Percentiles rank a stretch among this genome's conserved stretches.
Conservation (phyloP, 208 protist genomes). For the Porcisia hertigi region DNA sequence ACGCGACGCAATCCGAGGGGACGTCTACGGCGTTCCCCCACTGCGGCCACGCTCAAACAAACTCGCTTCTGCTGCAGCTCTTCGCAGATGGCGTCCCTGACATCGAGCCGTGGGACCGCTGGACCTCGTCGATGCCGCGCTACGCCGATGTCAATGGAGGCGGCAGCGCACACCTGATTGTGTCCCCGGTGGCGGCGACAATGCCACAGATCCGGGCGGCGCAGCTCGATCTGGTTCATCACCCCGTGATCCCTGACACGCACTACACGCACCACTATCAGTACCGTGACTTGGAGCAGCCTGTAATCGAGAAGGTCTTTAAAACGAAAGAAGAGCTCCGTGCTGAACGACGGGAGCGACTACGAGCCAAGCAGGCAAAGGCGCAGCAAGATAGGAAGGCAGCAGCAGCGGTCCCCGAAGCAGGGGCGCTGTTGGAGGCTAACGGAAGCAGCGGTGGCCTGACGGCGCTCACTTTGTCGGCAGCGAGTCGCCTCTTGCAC, state of each 20-base stretch:
- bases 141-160: conserved; percentile 33
- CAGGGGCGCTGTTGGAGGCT: neutral
- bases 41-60: conserved; percentile 14
- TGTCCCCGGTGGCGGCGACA: conserved; percentile 24
- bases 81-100: conserved; percentile 75
- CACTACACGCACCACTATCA: conserved; percentile 59
- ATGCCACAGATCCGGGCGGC: conserved; percentile 19
- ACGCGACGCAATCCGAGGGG: neutral
- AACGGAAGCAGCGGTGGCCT: neutral
- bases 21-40: neutral
- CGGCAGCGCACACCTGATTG: conserved; percentile 4
- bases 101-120: conserved; percentile 84
- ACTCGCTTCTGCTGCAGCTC: conserved; percentile 51
- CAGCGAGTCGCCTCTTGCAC: conserved; percentile 22
- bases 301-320: conserved; percentile 34
- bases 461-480: conserved; percentile 8
- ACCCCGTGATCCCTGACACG: conserved; percentile 58
- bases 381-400: neutral
- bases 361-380: conserved; percentile 47
- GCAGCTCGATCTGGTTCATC: conserved; percentile 46
- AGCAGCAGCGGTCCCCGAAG: neutral
- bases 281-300: conserved; percentile 26
- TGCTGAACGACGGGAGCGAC: conserved; percentile 58
- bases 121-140: conserved; percentile 62
- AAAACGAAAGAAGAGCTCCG: conserved; percentile 70